Base-by-base conservation (phyloP, 305 asterid species). In the Withania somnifera region DNA sequence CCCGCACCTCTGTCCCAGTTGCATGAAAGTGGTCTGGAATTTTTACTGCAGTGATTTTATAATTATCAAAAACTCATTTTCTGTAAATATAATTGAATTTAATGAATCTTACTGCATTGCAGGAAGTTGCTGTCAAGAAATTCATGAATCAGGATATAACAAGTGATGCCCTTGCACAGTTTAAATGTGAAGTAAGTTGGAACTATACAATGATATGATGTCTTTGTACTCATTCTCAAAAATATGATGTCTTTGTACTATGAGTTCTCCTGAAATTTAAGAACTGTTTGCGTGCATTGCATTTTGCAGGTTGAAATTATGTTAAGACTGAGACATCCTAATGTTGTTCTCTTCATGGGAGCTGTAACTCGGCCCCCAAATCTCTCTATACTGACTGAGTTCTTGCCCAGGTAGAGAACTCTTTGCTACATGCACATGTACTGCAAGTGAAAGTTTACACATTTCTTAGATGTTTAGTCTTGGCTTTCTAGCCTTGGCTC, bases 101-200 rank as follows among this genome's bases (percentile, higher is more conserved):
- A 64, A 85, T 76, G 51, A 82, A 57, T 60, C 61, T 81, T 81
- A 81, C 68, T 84, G 58, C 54, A 32, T 85, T 66, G 60, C 95
- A 96, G 99, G 99, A 96, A 91, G 98, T 96, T 87, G 99, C 99
- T 1, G 98, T 93, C 78, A 96, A 96, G 87, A 96, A 92, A 86
- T 94, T 94, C 84, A 94, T 96, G 97, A 96, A 94, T 81, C 99
- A 96, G 91, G 99, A 96, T 86, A 93, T 96, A 82, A 91, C 98
- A 82, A 97, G 97, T 28, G 95, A 92, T 86, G 99, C 98, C 83
- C 98, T 96, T 38, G 85, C 85, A 47, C 98, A 94, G 78, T 96
- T 94, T 71, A 92, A 91, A 89, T 93, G 97, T 20, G 99, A 96
- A 91, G 99, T 93, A 87, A 86, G 91, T 82, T 73, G 38, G 30